Evolutionary conservation across 352 stramenopile genomes (phyloP).

Genomic region (Globisporangium heterothallicum): DNA sequence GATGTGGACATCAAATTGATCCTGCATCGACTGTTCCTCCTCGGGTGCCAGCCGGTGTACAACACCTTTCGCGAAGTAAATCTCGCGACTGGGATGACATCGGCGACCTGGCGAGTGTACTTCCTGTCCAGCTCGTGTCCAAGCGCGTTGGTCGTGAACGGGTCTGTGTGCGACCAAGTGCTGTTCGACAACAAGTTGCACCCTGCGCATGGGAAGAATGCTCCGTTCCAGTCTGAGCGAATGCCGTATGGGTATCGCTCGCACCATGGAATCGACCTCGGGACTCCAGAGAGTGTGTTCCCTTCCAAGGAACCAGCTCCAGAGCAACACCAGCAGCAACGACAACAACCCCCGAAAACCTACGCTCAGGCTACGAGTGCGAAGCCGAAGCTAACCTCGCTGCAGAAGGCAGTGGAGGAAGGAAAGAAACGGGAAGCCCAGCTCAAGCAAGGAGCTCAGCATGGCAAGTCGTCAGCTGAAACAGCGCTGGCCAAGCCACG

Average conservation of each 20-base stretch:
- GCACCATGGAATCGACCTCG: not conserved
- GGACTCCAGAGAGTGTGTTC: not conserved
- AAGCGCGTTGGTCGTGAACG: not conserved
- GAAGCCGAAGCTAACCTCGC: not conserved
- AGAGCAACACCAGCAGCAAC: not conserved
- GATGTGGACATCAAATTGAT: not conserved
- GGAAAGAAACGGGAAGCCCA: not conserved
- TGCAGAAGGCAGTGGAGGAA: not conserved
- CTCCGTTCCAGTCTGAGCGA: not conserved
- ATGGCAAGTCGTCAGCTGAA: not conserved
- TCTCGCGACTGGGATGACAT: slow-evolving; percentile 5
- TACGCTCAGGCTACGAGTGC: not conserved
- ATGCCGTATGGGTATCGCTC: not conserved
- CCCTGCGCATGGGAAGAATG: not conserved
- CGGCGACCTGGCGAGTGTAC: not conserved
- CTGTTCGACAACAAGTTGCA: not conserved
- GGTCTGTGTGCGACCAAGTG: not conserved
- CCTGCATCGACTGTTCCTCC: not conserved
- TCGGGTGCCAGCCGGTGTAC: slow-evolving; percentile 12
- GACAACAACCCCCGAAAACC: not conserved
- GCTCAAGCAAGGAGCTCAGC: not conserved
- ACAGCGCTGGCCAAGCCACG: not conserved
- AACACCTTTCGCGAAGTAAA: slow-evolving; percentile 14
- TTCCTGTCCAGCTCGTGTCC: not conserved
- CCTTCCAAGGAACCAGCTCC: not conserved